Evolutionary conservation across 768 basidiomycete species (phyloP), one percentile per base, ranked within the genome.

Genomic region (Russula sp.): DNA sequence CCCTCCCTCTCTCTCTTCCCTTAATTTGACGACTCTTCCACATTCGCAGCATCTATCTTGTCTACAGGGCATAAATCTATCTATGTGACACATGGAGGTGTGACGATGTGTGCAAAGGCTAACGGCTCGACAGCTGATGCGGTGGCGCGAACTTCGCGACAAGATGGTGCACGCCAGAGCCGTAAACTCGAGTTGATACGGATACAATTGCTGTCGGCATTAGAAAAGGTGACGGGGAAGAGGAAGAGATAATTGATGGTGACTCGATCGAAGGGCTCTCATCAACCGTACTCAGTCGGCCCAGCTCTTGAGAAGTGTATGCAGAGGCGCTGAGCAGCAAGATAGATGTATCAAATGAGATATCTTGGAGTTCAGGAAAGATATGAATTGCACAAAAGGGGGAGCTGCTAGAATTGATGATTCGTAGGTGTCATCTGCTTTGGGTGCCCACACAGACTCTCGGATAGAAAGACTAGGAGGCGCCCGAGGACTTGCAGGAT

Each of bases 331-430:
- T 88, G 0, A 89, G 87, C 34, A 86, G 77, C 71, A 90, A 76
- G 72, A 88, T 79, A 90, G 0, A 70, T 75, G 67, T n/a, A n/a
- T n/a, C n/a, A n/a, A n/a, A n/a, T n/a, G n/a, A n/a, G n/a, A n/a
- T n/a, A n/a, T 92, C 90, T 10, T 69, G 72, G 4, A 79, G 81
- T 50, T 92, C 89, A 1, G 83, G 49, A 90, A 72, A 0, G 76
- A 75, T 6, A 75, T 67, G 6, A 79, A 79, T 52, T 75, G 79
- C 5, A 83, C 76, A 22, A 87, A 86, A 20, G 87, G 88, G 2
- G 91, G 90, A 0, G 90, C 85, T 5, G 76, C 78, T 28, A 93
- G 76, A n/a, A 88, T 76, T 1, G 89, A 88, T 0, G 91, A 91
- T 24, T 92, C 90, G 66, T 88, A 92, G 0, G 90, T 87, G 11